A percentile compares a stretch with the other conserved stretches of the same genome.
These are phyloP conservation scores for Hibiscus mutabilis DNA, from an alignment of 345 rosid genomes.

Conservation along the genomic window DNA sequence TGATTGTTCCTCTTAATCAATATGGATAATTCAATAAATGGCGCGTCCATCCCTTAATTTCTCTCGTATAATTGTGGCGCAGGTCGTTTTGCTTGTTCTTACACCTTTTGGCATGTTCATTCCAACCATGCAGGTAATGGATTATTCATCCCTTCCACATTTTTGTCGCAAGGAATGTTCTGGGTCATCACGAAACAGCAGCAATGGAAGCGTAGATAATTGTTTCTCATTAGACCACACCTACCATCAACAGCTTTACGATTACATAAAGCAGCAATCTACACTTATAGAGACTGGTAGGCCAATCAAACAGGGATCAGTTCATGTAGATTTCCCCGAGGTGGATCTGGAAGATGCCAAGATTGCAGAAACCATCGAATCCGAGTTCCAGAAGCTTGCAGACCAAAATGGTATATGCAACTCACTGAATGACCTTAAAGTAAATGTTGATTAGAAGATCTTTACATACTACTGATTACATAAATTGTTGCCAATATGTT, in stretches of 20 bases:
- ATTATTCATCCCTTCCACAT: constrained; percentile 83
- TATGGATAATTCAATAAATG: background rate
- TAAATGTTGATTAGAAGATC: constrained; percentile 24
- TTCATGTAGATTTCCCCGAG: constrained; percentile 72
- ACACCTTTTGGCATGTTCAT: constrained; percentile 12
- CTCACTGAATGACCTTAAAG: constrained; percentile 31
- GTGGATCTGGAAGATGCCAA: constrained; percentile 45
- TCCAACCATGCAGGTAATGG: constrained; percentile 67
- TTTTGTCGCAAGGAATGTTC: constrained; percentile 77
- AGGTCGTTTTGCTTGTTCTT: background rate
- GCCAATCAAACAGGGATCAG: constrained; percentile 68
- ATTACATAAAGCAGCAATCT: constrained; percentile 55
- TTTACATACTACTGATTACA: constrained; percentile 15
- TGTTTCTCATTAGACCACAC: constrained; percentile 82
- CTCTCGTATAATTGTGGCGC: background rate
- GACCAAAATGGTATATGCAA: constrained; percentile 29
- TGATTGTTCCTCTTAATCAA: background rate
- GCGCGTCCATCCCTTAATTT: background rate
- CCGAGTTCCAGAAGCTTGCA: constrained; percentile 63
- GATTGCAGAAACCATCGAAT: constrained; percentile 62
- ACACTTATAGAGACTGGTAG: constrained; percentile 20
- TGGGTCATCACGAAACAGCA: constrained; percentile 55
- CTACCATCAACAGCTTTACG: constrained; percentile 85
- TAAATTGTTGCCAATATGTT: constrained; percentile 4
- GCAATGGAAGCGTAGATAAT: constrained; percentile 37